phyloP scores from a whole-genome alignment of 495 filamentous ascomycete genomes.

The Xylaria longipes region DNA sequence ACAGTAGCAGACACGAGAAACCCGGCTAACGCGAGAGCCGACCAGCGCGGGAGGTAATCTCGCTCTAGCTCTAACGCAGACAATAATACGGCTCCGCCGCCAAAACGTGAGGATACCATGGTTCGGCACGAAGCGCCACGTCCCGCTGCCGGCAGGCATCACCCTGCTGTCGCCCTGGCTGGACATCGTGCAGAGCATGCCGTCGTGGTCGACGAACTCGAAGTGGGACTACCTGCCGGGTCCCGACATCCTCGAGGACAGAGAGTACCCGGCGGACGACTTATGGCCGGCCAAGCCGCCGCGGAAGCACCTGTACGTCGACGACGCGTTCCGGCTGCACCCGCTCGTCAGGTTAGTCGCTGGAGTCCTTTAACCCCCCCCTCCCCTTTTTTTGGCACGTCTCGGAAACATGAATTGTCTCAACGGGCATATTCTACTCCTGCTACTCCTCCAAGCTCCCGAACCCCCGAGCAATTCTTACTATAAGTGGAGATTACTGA shows the following conservation, averaged over 20 bases:
- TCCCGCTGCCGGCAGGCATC: conserved; percentile 75
- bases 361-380: too few species aligned
- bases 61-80: conserved; percentile 71
- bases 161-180: conserved; percentile 74
- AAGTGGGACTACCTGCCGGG: conserved; percentile 76
- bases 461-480: too few species aligned
- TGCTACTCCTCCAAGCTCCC: too few species aligned
- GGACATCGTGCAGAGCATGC: conserved; percentile 76
- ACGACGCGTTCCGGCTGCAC: conserved; percentile 68
- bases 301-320: conserved; percentile 71
- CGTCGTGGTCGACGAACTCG: conserved; percentile 68
- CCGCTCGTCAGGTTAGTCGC: conserved; percentile 83
- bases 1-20: neutral
- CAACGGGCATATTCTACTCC: too few species aligned
- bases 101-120: conserved; percentile 61
- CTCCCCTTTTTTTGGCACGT: too few species aligned
- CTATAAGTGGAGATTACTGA: too few species aligned
- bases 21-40: neutral
- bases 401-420: too few species aligned
- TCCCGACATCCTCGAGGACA: conserved; percentile 35
- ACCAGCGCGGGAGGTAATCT: conserved; percentile 82
- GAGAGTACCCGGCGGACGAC: conserved; percentile 58
- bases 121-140: conserved; percentile 59
- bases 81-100: conserved; percentile 73
- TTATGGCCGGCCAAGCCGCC: conserved; percentile 78